Percentiles rank a stretch among this genome's conserved stretches.
These are phyloP conservation scores for Ustilago tritici DNA, from an alignment of 1,284 basidiomycete genomes.

Conservation along the genomic window DNA sequence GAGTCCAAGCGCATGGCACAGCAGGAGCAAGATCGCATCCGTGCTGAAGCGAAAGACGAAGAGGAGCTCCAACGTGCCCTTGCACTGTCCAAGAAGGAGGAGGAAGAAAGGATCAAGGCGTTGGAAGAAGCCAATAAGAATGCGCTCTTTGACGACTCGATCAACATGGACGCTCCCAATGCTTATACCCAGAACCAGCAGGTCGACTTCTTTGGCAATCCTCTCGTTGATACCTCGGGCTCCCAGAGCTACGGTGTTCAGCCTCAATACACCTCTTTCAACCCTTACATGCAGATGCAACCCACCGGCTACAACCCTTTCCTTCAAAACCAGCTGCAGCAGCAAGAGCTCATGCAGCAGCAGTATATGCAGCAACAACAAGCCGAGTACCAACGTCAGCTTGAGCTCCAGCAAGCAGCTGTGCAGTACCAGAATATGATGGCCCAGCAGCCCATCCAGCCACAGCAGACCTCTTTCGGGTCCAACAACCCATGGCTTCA, in stretches of 20 bases:
- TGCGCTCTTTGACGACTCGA: constrained; percentile 81
- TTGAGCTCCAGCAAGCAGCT: constrained; percentile 69
- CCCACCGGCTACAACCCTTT: constrained; percentile 62
- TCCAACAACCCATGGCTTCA: constrained; percentile 86
- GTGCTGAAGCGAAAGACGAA: constrained; percentile 72
- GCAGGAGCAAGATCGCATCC: constrained; percentile 63
- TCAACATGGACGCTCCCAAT: constrained; percentile 63
- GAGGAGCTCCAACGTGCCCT: constrained; percentile 83
- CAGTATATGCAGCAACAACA: constrained; percentile 66
- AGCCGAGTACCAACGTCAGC: constrained; percentile 69
- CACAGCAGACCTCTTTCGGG: constrained; percentile 77
- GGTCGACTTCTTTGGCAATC: constrained; percentile 64
- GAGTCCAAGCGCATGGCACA: constrained; percentile 71
- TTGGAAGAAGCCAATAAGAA: constrained; percentile 81
- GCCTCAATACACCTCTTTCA: constrained; percentile 74
- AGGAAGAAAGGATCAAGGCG: constrained; percentile 68
- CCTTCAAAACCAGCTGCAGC: constrained; percentile 74
- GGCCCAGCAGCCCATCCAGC: constrained; percentile 70
- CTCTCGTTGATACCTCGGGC: constrained; percentile 54
- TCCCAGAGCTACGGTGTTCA: constrained; percentile 68
- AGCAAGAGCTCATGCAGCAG: constrained; percentile 78
- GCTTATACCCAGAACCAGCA: constrained; percentile 64
- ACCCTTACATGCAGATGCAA: constrained; percentile 72
- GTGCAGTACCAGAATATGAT: constrained; percentile 70
- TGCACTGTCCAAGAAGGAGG: constrained; percentile 85